Base-by-base conservation (phyloP, 2,329 filamentous ascomycete species). In the Delphinella strobiligena region DNA sequence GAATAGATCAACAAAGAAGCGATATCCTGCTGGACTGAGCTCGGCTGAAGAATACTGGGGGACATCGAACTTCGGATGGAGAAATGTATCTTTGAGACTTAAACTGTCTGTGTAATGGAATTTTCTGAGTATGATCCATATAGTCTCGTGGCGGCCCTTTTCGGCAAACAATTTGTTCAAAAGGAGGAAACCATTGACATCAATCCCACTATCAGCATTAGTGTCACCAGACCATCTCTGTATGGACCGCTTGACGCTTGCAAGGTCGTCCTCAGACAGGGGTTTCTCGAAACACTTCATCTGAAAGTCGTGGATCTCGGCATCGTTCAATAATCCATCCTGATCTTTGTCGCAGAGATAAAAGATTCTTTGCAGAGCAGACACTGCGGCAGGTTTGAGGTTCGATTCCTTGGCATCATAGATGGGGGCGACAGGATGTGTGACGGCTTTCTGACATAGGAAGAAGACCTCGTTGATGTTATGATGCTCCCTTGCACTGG, bases 391-490 rank as follows among this genome's bases (percentile, higher is more conserved):
- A 0, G 88, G 88, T 63, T 98, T 98, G 37, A 98, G 67, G 69
- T 78, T 55, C 19, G 60, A 61, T 61, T 98, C 91, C 62, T 96
- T 98, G 44, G 93, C 88, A 61, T 98, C 91, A 58, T 93, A 98
- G 4, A 98, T 72, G 5, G 91, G 91, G 1, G 91, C 89, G 49
- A 98, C 93, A 1, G 91, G 91, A 59, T 96, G 88, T 2, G 88
- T 95, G 51, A 98, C 89, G 14, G 91, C 91, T 57, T 96, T 96
- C 61, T 98, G 91, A 60, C 91, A 98, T 11, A 98, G 77, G 54
- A 94, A 96, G 65, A 98, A 96, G 44, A 89, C 86, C 53, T 71
- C 88, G 58, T 94, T 93, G 58, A 95, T 84, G 60, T 95, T 95
- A 51, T 82, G 79, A 55, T 94, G 86, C 53, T 94, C 85, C 51